Evolutionary conservation across 208 protist species (phyloP).

Genomic region (Leishmania arabica): DNA sequence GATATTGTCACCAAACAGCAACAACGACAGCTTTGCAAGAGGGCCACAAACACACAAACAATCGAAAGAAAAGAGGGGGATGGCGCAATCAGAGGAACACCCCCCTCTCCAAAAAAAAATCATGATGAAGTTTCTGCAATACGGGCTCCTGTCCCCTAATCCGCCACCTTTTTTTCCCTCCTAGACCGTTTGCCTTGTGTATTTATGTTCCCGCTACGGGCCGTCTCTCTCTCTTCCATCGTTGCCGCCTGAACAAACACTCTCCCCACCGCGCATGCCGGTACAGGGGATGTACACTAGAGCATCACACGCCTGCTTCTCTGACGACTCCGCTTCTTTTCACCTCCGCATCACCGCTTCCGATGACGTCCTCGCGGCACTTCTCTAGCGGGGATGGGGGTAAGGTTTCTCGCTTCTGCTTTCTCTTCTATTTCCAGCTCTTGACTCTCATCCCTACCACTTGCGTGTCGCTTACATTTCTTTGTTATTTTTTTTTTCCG

Average conservation of each 20-base stretch:
- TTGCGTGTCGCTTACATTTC: not conserved
- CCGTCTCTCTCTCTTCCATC: not conserved
- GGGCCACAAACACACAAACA: not conserved
- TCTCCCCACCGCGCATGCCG: not conserved
- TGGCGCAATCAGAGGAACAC: not conserved
- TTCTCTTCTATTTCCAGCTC: not conserved
- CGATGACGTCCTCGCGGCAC: not conserved
- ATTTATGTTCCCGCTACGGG: not conserved
- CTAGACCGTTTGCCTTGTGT: not conserved
- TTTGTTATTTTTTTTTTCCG: not conserved
- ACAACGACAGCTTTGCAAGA: not conserved
- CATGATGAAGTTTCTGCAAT: not conserved
- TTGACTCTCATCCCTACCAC: not conserved
- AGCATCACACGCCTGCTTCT: not conserved
- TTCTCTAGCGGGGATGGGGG: not conserved
- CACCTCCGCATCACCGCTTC: not conserved
- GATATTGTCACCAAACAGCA: not conserved
- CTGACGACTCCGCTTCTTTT: not conserved
- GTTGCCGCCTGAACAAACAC: not conserved
- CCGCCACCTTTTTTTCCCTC: not conserved
- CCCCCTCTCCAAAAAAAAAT: not conserved
- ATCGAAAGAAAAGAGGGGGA: not conserved
- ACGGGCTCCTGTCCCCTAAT: not conserved
- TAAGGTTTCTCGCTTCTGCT: not conserved
- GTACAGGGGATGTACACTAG: not conserved